Conservation (phyloP, 1,284 basidiomycete genomes). For the Ganoderma resinaceum region DNA sequence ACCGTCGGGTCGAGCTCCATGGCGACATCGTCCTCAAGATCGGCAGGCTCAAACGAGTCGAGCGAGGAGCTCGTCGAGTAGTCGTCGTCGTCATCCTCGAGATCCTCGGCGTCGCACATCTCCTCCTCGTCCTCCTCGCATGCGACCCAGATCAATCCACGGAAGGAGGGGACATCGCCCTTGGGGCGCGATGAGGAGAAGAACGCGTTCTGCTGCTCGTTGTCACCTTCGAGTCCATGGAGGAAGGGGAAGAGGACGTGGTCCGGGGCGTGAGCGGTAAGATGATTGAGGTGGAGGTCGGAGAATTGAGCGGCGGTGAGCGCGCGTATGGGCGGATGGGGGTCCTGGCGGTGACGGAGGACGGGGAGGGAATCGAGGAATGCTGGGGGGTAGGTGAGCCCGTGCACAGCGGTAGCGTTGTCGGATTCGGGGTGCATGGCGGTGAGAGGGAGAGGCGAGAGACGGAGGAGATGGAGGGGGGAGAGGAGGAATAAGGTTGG, state of each 20-base stretch:
- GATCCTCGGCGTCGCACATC: constrained; percentile 46
- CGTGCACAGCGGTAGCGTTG: constrained; percentile 39
- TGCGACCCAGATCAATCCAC: constrained; percentile 80
- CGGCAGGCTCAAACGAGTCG: constrained; percentile 40
- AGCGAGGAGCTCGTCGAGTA: constrained; percentile 42
- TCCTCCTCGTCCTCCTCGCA: constrained; percentile 42
- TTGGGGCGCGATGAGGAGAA: constrained; percentile 55
- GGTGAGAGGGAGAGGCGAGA: neutral
- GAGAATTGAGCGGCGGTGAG: constrained; percentile 66
- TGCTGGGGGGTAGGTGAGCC: constrained; percentile 50
- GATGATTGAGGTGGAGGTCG: constrained; percentile 65
- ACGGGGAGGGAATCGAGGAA: constrained; percentile 49
- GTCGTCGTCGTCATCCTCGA: constrained; percentile 42
- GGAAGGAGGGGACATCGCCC: constrained; percentile 47
- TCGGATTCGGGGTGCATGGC: constrained; percentile 23
- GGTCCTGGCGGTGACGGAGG: constrained; percentile 46
- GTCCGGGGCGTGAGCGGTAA: constrained; percentile 76
- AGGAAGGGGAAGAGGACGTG: constrained; percentile 84
- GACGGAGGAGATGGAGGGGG: constrained; percentile 6
- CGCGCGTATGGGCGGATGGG: constrained; percentile 53
- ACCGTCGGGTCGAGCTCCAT: constrained; percentile 35
- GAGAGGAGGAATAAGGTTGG: constrained; percentile 24
- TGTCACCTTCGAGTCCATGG: constrained; percentile 83
- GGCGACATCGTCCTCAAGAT: constrained; percentile 42
- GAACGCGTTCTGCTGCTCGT: constrained; percentile 79